phyloP scores from a whole-genome alignment of 2,329 filamentous ascomycete species.

The Aspergillus tanneri region DNA sequence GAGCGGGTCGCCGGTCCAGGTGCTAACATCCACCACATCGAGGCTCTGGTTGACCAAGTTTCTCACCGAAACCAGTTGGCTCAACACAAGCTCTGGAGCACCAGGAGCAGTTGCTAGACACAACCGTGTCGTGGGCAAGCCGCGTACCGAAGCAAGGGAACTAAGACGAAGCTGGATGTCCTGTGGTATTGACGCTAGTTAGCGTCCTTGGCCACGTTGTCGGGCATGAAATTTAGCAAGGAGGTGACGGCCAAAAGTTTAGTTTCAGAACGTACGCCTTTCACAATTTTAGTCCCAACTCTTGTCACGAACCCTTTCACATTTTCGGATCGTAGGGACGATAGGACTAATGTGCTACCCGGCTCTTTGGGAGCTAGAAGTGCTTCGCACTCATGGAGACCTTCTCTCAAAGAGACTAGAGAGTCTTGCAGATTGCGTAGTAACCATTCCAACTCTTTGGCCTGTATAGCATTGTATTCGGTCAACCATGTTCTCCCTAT shows the following conservation, averaged over 20 bases:
- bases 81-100: slow-evolving; percentile 61
- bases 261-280: slow-evolving; percentile 74
- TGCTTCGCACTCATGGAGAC: slow-evolving; percentile 83
- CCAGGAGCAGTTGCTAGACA: slow-evolving; percentile 53
- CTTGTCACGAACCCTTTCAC: slow-evolving; percentile 92
- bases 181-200: slow-evolving; percentile 40
- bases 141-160: slow-evolving; percentile 52
- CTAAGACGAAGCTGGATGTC: slow-evolving; percentile 72
- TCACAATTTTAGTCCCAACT: slow-evolving; percentile 85
- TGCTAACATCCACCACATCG: slow-evolving; percentile 75
- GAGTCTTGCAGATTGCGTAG: slow-evolving; percentile 61
- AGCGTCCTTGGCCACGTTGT: not conserved
- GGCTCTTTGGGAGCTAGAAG: slow-evolving; percentile 81
- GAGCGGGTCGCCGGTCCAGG: slow-evolving; percentile 66
- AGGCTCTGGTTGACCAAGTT: slow-evolving; percentile 79
- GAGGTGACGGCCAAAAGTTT: not conserved
- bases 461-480: slow-evolving; percentile 33
- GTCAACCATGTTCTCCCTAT: not conserved
- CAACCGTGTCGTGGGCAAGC: slow-evolving; percentile 52
- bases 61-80: slow-evolving; percentile 69
- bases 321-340: slow-evolving; percentile 79
- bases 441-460: slow-evolving; percentile 64
- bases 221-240: not conserved
- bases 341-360: slow-evolving; percentile 85
- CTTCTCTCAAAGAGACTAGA: slow-evolving; percentile 61